Percentiles rank a stretch among this genome's conserved stretches.
Conservation (phyloP, 108 stramenopile genomes). For the Cyclotella sp. region DNA sequence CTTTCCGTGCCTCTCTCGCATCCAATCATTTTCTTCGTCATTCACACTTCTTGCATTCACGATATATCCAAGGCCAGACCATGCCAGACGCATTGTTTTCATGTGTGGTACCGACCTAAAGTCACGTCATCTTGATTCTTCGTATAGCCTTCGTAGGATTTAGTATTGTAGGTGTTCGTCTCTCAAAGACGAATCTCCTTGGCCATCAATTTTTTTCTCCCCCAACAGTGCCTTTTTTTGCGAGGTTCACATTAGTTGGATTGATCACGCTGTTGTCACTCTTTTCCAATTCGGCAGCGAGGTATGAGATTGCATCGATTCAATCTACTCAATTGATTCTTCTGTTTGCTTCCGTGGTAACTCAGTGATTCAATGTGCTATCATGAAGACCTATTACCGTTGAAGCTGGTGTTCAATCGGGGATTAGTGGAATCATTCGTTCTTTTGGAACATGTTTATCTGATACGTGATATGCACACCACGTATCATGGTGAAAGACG, state of each 20-base stretch:
- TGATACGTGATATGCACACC: no score
- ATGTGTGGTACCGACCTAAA: neutral
- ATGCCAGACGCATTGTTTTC: neutral
- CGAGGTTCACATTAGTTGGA: neutral
- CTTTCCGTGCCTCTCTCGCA: neutral
- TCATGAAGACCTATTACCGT: no score
- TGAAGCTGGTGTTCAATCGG: no score
- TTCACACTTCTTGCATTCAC: no score
- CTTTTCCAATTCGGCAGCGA: constrained; percentile 20
- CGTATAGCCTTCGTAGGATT: neutral
- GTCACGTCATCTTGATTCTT: neutral
- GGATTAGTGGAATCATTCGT: no score
- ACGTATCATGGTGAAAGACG: no score
- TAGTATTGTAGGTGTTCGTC: neutral
- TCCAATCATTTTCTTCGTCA: neutral
- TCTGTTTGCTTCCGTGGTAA: neutral
- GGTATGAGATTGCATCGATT: constrained; percentile 8
- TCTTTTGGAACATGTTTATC: no score
- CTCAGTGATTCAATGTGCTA: neutral
- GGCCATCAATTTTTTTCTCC: constrained; percentile 8
- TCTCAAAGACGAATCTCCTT: neutral
- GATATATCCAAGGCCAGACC: neutral
- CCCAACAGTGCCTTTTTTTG: neutral
- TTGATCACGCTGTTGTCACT: constrained; percentile 1
- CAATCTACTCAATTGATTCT: neutral